These are phyloP conservation scores for Lentinus brumalis DNA, from an alignment of 768 basidiomycete species.

Conservation along the genomic window DNA sequence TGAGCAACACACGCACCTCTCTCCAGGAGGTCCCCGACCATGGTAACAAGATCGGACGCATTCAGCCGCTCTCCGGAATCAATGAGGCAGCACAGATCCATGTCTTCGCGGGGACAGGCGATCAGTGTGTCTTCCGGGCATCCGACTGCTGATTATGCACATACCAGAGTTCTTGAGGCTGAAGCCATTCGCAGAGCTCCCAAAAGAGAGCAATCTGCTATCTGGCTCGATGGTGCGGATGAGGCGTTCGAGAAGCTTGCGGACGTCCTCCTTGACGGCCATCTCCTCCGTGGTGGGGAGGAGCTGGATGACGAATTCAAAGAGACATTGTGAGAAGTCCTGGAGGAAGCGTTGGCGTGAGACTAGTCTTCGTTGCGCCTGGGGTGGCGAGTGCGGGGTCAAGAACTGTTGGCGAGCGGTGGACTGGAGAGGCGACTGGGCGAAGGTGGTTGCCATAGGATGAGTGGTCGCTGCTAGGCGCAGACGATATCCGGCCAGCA, in stretches of 20 bases:
- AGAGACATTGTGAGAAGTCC: constrained; percentile 88
- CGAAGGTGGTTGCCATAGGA: constrained; percentile 24
- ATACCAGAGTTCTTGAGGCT: constrained; percentile 92
- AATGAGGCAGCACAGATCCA: constrained; percentile 98
- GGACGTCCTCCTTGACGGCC: constrained; percentile 93
- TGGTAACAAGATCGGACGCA: constrained; percentile 89
- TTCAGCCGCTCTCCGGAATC: constrained; percentile 80
- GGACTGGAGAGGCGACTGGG: constrained; percentile 17
- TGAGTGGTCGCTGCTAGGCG: constrained; percentile 5
- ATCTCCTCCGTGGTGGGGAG: constrained; percentile 90
- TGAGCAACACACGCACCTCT: constrained; percentile 60
- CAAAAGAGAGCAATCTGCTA: constrained; percentile 89
- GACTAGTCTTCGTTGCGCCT: constrained; percentile 25
- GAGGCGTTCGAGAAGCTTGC: constrained; percentile 92
- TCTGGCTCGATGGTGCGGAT: constrained; percentile 94
- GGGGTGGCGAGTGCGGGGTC: constrained; percentile 18
- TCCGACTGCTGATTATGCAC: constrained; percentile 1
- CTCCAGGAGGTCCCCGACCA: constrained; percentile 91
- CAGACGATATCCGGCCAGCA: constrained; percentile 22
- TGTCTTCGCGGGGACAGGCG: constrained; percentile 58
- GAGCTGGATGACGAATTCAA: constrained; percentile 92
- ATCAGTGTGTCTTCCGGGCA: constrained; percentile 7
- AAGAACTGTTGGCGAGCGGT: constrained; percentile 22
- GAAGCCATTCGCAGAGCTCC: constrained; percentile 96
- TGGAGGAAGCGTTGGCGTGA: constrained; percentile 67